Evolutionary conservation across 1,139 yeast genomes (phyloP).

Genomic region (Suzukiozyma palmioleophila): DNA sequence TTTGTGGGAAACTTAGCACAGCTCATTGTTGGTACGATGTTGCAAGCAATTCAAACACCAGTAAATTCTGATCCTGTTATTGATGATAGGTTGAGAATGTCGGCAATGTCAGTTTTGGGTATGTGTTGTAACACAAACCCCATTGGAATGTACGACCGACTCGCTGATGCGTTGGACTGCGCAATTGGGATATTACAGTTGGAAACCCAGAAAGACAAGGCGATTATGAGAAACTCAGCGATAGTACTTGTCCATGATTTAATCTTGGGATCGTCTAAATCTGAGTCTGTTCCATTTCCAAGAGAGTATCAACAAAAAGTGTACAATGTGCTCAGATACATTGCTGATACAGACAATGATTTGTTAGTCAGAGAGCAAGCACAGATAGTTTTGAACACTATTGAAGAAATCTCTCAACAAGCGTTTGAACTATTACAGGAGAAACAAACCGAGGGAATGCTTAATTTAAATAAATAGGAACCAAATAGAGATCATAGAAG

Average conservation of each 20-base stretch:
- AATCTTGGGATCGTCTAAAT: slow-evolving; percentile 39
- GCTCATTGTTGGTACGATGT: slow-evolving; percentile 25
- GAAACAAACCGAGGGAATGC: not conserved
- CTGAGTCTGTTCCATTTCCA: slow-evolving; percentile 48
- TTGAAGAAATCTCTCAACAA: slow-evolving; percentile 29
- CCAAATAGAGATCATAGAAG: not conserved
- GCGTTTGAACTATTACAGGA: slow-evolving; percentile 12
- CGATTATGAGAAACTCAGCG: slow-evolving; percentile 71
- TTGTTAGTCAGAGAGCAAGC: slow-evolving; percentile 59
- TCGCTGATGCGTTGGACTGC: slow-evolving; percentile 66
- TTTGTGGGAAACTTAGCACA: slow-evolving; percentile 37
- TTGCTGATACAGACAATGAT: slow-evolving; percentile 48
- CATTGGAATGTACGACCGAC: slow-evolving; percentile 40
- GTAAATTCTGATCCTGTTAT: slow-evolving; percentile 17
- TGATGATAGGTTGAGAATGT: slow-evolving; percentile 71
- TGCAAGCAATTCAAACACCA: slow-evolving; percentile 34
- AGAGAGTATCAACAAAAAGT: slow-evolving; percentile 40
- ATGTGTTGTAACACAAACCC: slow-evolving; percentile 59
- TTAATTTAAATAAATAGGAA: not conserved
- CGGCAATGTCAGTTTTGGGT: slow-evolving; percentile 81
- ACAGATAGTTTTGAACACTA: slow-evolving; percentile 35
- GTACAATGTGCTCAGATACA: slow-evolving; percentile 39
- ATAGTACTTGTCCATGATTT: slow-evolving; percentile 66
- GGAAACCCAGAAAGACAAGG: slow-evolving; percentile 44
- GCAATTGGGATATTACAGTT: slow-evolving; percentile 66